Evolutionary conservation across 495 filamentous ascomycete species (phyloP).

Genomic region (Venustampulla echinocandica): DNA sequence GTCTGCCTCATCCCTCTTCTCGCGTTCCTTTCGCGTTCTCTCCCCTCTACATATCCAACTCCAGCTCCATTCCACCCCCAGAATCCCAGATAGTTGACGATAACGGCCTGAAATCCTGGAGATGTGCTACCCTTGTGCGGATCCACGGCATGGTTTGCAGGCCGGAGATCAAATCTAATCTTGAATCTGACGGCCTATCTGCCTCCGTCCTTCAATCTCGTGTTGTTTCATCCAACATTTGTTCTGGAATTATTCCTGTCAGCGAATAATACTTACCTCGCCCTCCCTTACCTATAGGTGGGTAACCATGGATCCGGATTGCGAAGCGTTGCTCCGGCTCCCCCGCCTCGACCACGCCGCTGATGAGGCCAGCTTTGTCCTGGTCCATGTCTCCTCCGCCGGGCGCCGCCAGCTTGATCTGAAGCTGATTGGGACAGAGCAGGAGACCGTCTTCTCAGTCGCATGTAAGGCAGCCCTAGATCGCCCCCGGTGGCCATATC

Average conservation of each 20-base stretch:
- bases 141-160: too few relatives aligned
- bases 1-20: too few relatives aligned
- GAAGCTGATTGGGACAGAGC: conserved; percentile 61
- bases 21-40: conserved; percentile 2
- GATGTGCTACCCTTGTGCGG: too few relatives aligned
- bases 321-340: conserved; percentile 31
- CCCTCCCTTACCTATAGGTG: conserved; percentile 25
- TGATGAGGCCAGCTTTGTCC: conserved; percentile 41
- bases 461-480: conserved; percentile 36
- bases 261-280: neutral
- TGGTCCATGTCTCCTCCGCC: conserved; percentile 45
- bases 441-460: conserved; percentile 48
- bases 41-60: neutral
- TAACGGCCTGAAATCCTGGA: too few relatives aligned
- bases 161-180: neutral
- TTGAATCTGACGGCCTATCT: neutral
- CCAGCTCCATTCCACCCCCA: neutral
- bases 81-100: neutral
- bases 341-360: conserved; percentile 37
- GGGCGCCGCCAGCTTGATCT: conserved; percentile 43
- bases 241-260: neutral
- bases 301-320: neutral
- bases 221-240: neutral
- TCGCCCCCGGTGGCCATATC: conserved; percentile 7
- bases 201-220: neutral